Evolutionary conservation across 1,284 basidiomycete genomes (phyloP).

Genomic region (Trametes polyzona): DNA sequence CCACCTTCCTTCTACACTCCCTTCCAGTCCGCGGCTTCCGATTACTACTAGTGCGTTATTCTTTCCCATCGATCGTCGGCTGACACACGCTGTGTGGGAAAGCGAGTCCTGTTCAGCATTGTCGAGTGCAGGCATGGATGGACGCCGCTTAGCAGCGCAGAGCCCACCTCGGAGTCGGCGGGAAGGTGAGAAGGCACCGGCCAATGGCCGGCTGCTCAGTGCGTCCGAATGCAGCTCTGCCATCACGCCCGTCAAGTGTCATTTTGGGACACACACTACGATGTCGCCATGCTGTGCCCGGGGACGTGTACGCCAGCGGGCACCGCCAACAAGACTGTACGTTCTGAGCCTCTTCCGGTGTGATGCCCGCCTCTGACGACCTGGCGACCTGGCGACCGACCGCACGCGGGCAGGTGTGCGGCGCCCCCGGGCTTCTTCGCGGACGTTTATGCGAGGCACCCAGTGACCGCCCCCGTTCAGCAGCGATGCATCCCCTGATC

Average conservation of each 20-base stretch:
- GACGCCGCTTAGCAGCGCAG: conserved; percentile 1
- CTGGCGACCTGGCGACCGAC: too few relatives aligned
- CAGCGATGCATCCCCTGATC: conserved; percentile 12
- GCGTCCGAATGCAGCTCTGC: conserved; percentile 8
- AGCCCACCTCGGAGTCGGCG: conserved; percentile 16
- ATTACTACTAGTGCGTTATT: conserved; percentile 18
- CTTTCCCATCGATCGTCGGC: conserved; percentile 26
- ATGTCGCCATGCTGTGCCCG: conserved; percentile 14
- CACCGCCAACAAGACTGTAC: conserved; percentile 15
- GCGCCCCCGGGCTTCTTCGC: conserved; percentile 1
- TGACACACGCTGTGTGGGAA: conserved; percentile 24
- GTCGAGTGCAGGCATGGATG: conserved; percentile 12
- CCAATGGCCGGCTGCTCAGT: conserved; percentile 18
- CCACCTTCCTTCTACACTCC: conserved; percentile 13
- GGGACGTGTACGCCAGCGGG: conserved; percentile 9
- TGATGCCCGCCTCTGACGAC: conserved; percentile 4
- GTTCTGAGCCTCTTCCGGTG: conserved; percentile 16
- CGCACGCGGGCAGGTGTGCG: conserved; percentile 8
- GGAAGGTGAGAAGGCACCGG: conserved; percentile 18
- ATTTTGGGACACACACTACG: conserved; percentile 10
- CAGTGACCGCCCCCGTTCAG: conserved; percentile 2
- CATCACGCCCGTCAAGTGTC: conserved; percentile 12
- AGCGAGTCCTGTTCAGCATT: conserved; percentile 5
- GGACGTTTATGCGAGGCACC: conserved; percentile 3
- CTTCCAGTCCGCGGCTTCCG: conserved; percentile 26